Evolutionary conservation across 768 basidiomycete genomes (phyloP), one percentile per base, ranked within the genome.

Genomic region (Pholiota microspora): DNA sequence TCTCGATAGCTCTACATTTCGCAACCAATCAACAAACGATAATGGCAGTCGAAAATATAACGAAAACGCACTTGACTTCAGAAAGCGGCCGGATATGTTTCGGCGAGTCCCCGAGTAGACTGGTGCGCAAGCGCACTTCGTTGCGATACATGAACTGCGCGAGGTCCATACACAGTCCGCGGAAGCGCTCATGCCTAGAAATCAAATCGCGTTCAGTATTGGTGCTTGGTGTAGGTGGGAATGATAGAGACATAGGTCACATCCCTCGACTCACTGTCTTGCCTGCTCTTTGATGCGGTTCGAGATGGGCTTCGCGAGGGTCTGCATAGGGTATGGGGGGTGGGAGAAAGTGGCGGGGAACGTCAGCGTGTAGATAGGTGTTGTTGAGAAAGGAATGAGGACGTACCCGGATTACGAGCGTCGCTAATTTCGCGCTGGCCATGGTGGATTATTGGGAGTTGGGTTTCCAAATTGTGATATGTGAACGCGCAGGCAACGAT

Each of bases 221-320:
- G 35, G n/a, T 15, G 29, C 29, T 6, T 36, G 35, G 28, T 40
- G 38, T 24, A 9, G 21, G 12, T 31, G 40, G 16, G 21, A 35
- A 2, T 18, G 49, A 40, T n/a, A 35, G 13, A 16, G 13, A 7
- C 24, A 29, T 24, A 40, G 21, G 13, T 7, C n/a, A 4, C 35
- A 7, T 36, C 4, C n/a, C 8, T 10, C 38, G 9, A 73, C 84
- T 59, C 60, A 91, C 89, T 89, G 80, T 62, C 77, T 82, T 0
- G 86, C 90, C 67, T 90, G 89, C 45, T 75, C 74, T 70, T 85
- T 91, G 44, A 92, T 71, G 48, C 77, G 77, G 27, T 76, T 70
- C 49, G 86, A 85, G 59, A 92, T 89, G 48, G 91, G 90, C 71
- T 92, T 92, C 49, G 90, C 89, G 65, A 91, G 67, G n/a, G 89